Evolutionary conservation across 495 filamentous ascomycete genomes (phyloP).

Genomic region (Daldinia grandis): DNA sequence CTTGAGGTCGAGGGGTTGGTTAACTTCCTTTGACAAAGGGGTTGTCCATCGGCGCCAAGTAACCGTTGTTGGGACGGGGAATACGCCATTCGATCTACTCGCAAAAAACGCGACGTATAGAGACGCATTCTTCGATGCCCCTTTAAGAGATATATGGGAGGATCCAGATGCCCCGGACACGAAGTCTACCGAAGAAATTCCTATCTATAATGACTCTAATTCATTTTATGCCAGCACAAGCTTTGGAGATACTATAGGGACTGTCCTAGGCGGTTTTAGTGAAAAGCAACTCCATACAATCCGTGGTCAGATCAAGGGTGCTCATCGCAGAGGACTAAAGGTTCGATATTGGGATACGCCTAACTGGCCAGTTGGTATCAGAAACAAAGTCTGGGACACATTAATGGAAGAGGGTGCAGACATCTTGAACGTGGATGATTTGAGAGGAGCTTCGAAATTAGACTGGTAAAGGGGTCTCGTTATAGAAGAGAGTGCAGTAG

Average conservation of each 20-base stretch:
- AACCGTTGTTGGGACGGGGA: constrained; percentile 83
- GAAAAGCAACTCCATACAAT: constrained; percentile 66
- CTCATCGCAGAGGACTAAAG: constrained; percentile 73
- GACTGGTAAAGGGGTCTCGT: constrained; percentile 43
- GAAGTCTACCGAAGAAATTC: constrained; percentile 21
- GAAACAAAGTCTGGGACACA: constrained; percentile 78
- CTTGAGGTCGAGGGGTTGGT: constrained; percentile 67
- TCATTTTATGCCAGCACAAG: constrained; percentile 64
- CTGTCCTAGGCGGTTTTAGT: constrained; percentile 55
- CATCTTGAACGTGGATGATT: constrained; percentile 81
- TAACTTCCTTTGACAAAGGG: constrained; percentile 65
- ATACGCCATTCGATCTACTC: constrained; percentile 72
- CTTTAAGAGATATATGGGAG: constrained; percentile 57
- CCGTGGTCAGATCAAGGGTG: constrained; percentile 70
- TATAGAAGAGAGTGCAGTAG: background rate
- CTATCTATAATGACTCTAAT: constrained; percentile 56
- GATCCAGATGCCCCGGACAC: constrained; percentile 32
- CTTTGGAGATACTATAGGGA: constrained; percentile 56
- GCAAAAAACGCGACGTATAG: constrained; percentile 59
- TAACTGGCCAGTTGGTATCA: constrained; percentile 74
- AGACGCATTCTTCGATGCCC: constrained; percentile 75
- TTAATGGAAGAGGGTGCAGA: constrained; percentile 76
- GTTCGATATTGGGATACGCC: constrained; percentile 84
- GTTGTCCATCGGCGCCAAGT: constrained; percentile 64
- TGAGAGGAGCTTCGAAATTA: constrained; percentile 51